A percentile compares a stretch with the other conserved stretches of the same genome.
Conservation (phyloP, 208 protist species). For the Leishmania guyanensis region DNA sequence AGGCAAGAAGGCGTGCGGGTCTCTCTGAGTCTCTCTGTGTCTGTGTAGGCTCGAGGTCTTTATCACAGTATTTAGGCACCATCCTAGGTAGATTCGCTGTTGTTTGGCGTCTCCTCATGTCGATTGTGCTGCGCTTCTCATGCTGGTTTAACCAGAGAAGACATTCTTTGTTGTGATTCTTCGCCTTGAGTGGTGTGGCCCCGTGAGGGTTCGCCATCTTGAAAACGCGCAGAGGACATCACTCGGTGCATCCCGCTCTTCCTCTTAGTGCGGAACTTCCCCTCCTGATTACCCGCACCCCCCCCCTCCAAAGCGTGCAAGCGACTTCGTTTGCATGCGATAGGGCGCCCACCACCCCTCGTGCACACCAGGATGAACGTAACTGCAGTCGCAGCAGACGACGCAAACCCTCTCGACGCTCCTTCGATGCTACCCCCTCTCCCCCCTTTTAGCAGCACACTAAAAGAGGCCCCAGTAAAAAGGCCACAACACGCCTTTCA, state of each 20-base stretch:
- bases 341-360: neutral
- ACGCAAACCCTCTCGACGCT: neutral
- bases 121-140: too few relatives aligned
- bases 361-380: neutral
- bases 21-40: too few relatives aligned
- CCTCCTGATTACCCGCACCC: neutral
- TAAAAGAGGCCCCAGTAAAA: neutral
- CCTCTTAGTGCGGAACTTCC: neutral
- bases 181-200: too few relatives aligned
- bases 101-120: too few relatives aligned
- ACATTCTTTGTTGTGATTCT: too few relatives aligned
- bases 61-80: too few relatives aligned
- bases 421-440: neutral
- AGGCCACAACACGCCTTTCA: neutral
- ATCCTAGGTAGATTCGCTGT: too few relatives aligned
- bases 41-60: too few relatives aligned
- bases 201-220: too few relatives aligned
- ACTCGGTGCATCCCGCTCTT: neutral
- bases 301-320: neutral
- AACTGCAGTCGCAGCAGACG: neutral
- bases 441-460: neutral
- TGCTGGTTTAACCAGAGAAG: too few relatives aligned
- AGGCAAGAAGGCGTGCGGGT: too few relatives aligned
- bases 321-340: neutral
- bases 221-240: too few relatives aligned